Evolutionary conservation across 2,329 filamentous ascomycete species (phyloP).

Genomic region (Claviceps sp.): DNA sequence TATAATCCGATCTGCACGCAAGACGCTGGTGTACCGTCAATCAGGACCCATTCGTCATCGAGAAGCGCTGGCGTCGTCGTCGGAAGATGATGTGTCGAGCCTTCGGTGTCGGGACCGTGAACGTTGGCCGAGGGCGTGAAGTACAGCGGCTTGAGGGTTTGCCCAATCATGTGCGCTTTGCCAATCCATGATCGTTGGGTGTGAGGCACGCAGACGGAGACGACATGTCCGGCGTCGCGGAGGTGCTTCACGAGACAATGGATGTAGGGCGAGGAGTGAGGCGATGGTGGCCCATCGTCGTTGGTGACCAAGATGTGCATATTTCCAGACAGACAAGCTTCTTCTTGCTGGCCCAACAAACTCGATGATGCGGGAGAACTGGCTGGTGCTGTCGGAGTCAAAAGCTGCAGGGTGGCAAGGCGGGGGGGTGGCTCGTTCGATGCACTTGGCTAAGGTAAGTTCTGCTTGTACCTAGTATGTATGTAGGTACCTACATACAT

Average conservation of each 20-base stretch:
- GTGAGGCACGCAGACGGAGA: slow-evolving; percentile 84
- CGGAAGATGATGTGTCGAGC: slow-evolving; percentile 46
- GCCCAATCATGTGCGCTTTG: slow-evolving; percentile 91
- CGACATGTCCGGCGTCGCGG: slow-evolving; percentile 63
- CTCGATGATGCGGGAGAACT: no score
- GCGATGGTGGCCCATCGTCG: slow-evolving; percentile 69
- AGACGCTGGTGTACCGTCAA: slow-evolving; percentile 69
- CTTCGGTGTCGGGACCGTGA: slow-evolving; percentile 36
- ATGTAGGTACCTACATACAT: no score
- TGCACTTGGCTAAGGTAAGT: no score
- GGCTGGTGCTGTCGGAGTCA: no score
- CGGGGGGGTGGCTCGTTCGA: no score
- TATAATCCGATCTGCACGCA: slow-evolving; percentile 73
- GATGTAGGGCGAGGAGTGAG: slow-evolving; percentile 67
- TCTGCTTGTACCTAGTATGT: no score
- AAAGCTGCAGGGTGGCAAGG: no score
- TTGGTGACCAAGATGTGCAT: slow-evolving; percentile 60
- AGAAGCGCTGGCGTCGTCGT: slow-evolving; percentile 33
- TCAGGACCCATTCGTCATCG: slow-evolving; percentile 66
- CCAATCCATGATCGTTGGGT: slow-evolving; percentile 95
- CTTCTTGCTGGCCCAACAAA: no score
- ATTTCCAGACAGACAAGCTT: slow-evolving; percentile 7
- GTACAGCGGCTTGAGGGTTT: slow-evolving; percentile 72
- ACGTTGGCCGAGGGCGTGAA: slow-evolving; percentile 48
- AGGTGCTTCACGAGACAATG: slow-evolving; percentile 60